Base-by-base conservation (phyloP, 345 rosid species). In the Noccaea bulbosa region DNA sequence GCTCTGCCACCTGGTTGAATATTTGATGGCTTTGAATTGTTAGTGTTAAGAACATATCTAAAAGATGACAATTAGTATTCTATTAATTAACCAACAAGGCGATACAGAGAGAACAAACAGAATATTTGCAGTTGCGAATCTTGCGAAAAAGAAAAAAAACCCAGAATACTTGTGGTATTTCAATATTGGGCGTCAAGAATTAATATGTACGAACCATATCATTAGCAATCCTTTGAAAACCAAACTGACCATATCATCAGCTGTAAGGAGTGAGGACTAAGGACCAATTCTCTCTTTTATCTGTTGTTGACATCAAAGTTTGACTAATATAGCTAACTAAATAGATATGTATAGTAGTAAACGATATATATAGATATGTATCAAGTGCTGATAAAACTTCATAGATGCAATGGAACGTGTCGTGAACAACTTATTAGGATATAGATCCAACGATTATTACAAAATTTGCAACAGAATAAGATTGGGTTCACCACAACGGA, bases 1-100 rank as follows among this genome's bases (percentile, higher is more conserved):
- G 3, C 15, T 45, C 30, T 64, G 50, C 70, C 58, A 72, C 41
- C 57, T 72, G 48, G 70, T 35, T 62, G 48, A 12, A 20, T 57
- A 15, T 14, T 17, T 7, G 16, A 16, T 37, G 14, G 11, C 60
- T 15, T 37, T 10, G 10, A 56, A 16, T 56, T 11, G 15, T 10
- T 56, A 8, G 37, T 37, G 45, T 37, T 15, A 0, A 16, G 4
- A 6, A 54, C 37, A 56, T 56, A 16, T 56, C 62, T 56, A 37
- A 16, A 16, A 35, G 1, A 33, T 54, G 12, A 15, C 41, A 45
- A 7, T 17, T 20, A 20, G 22, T 2, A 20, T 20, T 20, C 12
- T 43, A 9, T n/a, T 11, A 4, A 40, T 40, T 8, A 38, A 2
- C 11, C 11, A 11, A 40, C 11, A 40, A 40, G n/a, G 37, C 27